Percentiles rank a stretch among this genome's conserved stretches.
Evolutionary conservation across 345 rosid species (phyloP).

Genomic region (Orychophragmus violaceus): DNA sequence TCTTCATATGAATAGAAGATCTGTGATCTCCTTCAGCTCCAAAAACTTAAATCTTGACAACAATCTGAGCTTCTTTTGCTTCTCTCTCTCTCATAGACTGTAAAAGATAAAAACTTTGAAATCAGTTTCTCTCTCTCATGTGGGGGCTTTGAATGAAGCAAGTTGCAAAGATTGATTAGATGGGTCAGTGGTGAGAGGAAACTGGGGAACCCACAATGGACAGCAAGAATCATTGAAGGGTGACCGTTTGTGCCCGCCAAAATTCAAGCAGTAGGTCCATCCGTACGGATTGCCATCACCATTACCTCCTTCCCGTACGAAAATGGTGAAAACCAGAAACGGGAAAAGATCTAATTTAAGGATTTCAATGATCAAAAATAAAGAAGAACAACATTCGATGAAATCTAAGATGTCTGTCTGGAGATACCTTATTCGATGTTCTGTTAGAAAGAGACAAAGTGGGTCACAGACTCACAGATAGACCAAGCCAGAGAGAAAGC

Average conservation of each 20-base stretch:
- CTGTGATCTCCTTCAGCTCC: constrained; percentile 38
- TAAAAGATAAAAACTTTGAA: constrained; percentile 14
- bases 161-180: constrained; percentile 41
- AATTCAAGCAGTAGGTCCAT: constrained; percentile 74
- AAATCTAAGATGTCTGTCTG: constrained; percentile 31
- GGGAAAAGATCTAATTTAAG: neutral
- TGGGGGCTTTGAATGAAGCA: constrained; percentile 24
- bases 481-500: neutral
- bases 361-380: neutral
- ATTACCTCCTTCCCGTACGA: constrained; percentile 12
- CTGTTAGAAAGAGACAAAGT: constrained; percentile 26
- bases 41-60: neutral
- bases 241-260: constrained; percentile 76
- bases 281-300: constrained; percentile 41
- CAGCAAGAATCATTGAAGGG: constrained; percentile 55
- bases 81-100: neutral
- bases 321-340: constrained; percentile 1
- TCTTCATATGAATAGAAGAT: constrained; percentile 80
- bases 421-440: constrained; percentile 17
- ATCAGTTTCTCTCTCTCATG: constrained; percentile 29
- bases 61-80: neutral
- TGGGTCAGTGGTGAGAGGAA: constrained; percentile 47
- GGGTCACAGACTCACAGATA: constrained; percentile 21
- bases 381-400: constrained; percentile 25
- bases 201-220: constrained; percentile 43